These are phyloP conservation scores for Neonectria sp. DNA, from an alignment of 2,329 filamentous ascomycete species.

Conservation along the genomic window DNA sequence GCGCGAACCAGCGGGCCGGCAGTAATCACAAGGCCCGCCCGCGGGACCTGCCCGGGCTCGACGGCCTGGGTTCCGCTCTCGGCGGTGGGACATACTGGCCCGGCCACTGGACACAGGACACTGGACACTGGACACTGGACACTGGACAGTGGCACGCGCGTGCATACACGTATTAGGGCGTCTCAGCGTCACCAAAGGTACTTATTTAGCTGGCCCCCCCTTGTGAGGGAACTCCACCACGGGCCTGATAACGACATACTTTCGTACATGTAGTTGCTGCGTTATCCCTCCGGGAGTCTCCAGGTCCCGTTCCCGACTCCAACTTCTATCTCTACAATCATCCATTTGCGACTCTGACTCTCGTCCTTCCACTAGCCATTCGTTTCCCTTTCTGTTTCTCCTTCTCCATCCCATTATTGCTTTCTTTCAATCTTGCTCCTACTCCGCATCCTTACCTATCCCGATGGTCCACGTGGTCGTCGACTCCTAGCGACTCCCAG, in stretches of 20 bases:
- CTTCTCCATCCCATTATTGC: background rate
- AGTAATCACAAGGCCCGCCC: conserved; percentile 38
- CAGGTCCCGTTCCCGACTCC: background rate
- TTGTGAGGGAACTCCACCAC: conserved; percentile 1
- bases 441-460: background rate
- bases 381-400: conserved; percentile 10
- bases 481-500: background rate
- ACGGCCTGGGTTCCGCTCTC: conserved; percentile 36
- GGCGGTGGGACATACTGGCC: conserved; percentile 7
- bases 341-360: background rate
- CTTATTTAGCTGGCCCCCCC: background rate
- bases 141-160: conserved; percentile 14
- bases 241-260: conserved; percentile 16
- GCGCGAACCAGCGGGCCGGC: conserved; percentile 12
- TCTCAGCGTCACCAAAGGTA: conserved; percentile 4
- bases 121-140: too few species aligned
- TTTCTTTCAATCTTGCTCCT: background rate
- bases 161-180: conserved; percentile 26
- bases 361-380: conserved; percentile 6
- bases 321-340: background rate
- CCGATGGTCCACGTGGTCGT: conserved; percentile 13
- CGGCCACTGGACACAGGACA: background rate
- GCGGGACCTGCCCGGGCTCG: conserved; percentile 18
- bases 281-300: background rate
- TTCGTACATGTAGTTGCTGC: background rate